Evolutionary conservation across 2,329 filamentous ascomycete species (phyloP).

Genomic region (Penicillium frequentans): DNA sequence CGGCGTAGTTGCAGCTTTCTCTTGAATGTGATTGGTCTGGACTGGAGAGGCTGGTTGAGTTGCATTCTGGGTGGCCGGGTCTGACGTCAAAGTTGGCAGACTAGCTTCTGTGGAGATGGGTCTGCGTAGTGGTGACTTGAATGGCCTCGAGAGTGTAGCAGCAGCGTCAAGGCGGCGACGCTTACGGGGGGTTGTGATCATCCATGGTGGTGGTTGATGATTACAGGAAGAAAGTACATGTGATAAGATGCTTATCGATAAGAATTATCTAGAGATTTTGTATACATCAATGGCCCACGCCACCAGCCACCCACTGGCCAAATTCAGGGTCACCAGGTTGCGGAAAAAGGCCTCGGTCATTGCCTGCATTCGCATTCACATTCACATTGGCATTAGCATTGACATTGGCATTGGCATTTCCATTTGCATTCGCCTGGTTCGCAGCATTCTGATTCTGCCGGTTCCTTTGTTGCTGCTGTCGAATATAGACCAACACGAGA

Average conservation of each 20-base stretch:
- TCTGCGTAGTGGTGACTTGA: slow-evolving; percentile 67
- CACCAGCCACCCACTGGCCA: slow-evolving; percentile 66
- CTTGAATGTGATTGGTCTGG: neutral
- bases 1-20: neutral
- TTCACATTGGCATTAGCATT: slow-evolving; percentile 15
- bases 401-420: slow-evolving; percentile 18
- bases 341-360: slow-evolving; percentile 62
- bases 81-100: neutral
- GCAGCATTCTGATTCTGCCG: slow-evolving; percentile 36
- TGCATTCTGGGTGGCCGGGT: neutral
- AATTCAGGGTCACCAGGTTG: slow-evolving; percentile 66
- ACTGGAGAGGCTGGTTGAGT: neutral
- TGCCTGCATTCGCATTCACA: slow-evolving; percentile 18
- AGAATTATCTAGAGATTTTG: slow-evolving; percentile 14
- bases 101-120: slow-evolving; percentile 24
- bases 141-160: slow-evolving; percentile 66
- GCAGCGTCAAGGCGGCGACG: slow-evolving; percentile 62
- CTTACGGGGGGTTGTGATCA: slow-evolving; percentile 51
- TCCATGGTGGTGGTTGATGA: slow-evolving; percentile 15
- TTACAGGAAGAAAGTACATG: neutral
- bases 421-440: slow-evolving; percentile 12
- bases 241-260: neutral
- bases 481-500: slow-evolving; percentile 76
- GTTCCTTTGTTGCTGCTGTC: slow-evolving; percentile 48
- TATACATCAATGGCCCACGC: slow-evolving; percentile 54